Evolutionary conservation across 73 alveolate genomes (phyloP), one percentile per base, ranked within the genome.

Genomic region (Paramecium octaurelia): DNA sequence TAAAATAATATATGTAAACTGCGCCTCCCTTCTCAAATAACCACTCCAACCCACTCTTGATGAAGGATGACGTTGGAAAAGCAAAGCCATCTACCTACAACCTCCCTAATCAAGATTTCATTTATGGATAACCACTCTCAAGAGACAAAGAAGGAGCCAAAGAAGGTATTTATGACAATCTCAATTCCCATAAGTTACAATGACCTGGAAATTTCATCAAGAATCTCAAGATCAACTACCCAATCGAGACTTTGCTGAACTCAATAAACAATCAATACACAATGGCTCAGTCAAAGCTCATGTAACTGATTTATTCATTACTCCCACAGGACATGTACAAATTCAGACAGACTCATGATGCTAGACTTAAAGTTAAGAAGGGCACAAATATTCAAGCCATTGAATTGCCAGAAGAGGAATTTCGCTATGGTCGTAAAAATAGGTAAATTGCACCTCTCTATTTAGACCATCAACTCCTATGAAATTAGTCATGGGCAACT

Each of bases 21-120:
- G 18, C 87, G 16, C 87, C 87, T 36, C 87, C 87, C 14, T 73
- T 73, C 34, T 73, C 87, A 12, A 0, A 73, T 11, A 73, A 73
- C 35, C 57, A 73, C 10, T 16, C 87, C 7, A 97, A 97, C 57
- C 94, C 94, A 16, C 90, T 96, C 18, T 95, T 97, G 16, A 96
- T 93, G 76, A 96, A 93, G 88, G 99, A 97, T 95, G 98, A 95
- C 88, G 96, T 97, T 18, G 99, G 99, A 4, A 94, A 93, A 73
- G 69, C 95, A 27, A 97, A 97, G 93, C 98, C 98, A 20, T 71
- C 95, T 34, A 86, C 97, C 12, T 59, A 93, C 24, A 93, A 94
- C 20, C 96, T 97, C 10, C 99, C 99, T 5, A 94, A 92, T 18
- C 95, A 92, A 8, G 96, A 93, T 3, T 96, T 95, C 77, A 94